Base-by-base conservation (phyloP, 2,329 filamentous ascomycete genomes). In the Pseudogymnoascus sp. region DNA sequence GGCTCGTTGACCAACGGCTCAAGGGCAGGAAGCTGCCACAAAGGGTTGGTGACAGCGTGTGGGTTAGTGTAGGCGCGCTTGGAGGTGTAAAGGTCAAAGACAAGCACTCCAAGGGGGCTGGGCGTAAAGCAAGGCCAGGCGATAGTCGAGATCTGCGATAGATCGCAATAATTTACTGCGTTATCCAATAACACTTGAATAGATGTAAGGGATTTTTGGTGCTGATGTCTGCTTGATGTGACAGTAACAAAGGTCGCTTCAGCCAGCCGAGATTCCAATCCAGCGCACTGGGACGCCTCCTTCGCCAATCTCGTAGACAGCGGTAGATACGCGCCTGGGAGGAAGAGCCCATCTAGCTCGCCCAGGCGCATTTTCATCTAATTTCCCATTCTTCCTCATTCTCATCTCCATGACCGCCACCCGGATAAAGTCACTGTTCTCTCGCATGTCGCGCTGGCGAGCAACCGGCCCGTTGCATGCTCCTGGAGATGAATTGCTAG, bases 1-100 rank as follows among this genome's bases (percentile, higher is more conserved):
- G 90, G 89, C 76, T 95, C 59, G 83, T 95, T 37, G 90, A 95
- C 73, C 89, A 93, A 78, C 79, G 89, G 65, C 77, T 95, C n/a
- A 85, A 88, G 67, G 91, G 90, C 1, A 78, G 90, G 64, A 95
- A 95, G 78, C 78, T 93, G 19, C 90, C 91, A 0, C 77, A 82
- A 13, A 84, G 82, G 69, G 88, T 93, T 9, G 82, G 82, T 61
- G 85, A 88, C 60, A 91, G 88, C 70, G 88, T 93, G 4, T 95
- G 90, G 90, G 82, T 80, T 31, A 91, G 88, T 70, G 89, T 82
- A 4, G 76, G 77, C 59, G 74, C 76, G 0, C 67, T 80, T 37
- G 78, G 79, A 7, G 69, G 66, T 3, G 65, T 73, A 11, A 72
- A 71, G 60, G 63, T 72, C n/a, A 69, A 40, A 60, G 59, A 60